Evolutionary conservation across 345 rosid genomes (phyloP), one percentile per base, ranked within the genome.

Genomic region (Syzygium aqueum): DNA sequence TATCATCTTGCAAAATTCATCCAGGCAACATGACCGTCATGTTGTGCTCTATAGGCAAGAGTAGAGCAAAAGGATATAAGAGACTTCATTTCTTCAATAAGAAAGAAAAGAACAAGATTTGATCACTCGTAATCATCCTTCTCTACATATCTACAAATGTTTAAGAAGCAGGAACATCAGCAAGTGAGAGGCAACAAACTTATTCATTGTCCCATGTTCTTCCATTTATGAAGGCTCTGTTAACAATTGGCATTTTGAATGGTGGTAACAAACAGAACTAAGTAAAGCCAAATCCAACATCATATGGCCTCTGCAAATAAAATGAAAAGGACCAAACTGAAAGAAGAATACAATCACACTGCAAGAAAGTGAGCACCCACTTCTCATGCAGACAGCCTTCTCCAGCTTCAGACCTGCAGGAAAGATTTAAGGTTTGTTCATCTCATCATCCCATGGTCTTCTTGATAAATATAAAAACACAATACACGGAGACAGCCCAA

Each of bases 191-290:
- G 77, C 89, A 85, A 51, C 86, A 82, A 84, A 85, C 86, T 87
- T 89, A 91, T 92, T 80, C 92, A 88, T 88, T 78, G 88, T 89
- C 85, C 53, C 53, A 85, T 90, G 87, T 85, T 83, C 63, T 73
- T 73, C 49, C 49, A 73, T 33, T 73, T 73, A 73, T 73, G 80
- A 73, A 73, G 46, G 80, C 49, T 73, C 80, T 73, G 22, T 73
- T 40, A 33, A 33, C 37, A 4, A 49, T 67, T 73, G 80, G 85
- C 83, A 57, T 51, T 53, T 88, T 84, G n/a, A 84, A 86, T 85
- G 77, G 87, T 86, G 86, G 19, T 67, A 86, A 84, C 14, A 87
- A 61, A 37, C 59, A 77, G 56, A 50, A 43, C 46, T 17, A 53
- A 77, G 73, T 25, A 89, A 65, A 78, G 86, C 77, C 87, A 59